Conservation (phyloP, 2,329 filamentous ascomycete genomes). For the Dothistroma pini region DNA sequence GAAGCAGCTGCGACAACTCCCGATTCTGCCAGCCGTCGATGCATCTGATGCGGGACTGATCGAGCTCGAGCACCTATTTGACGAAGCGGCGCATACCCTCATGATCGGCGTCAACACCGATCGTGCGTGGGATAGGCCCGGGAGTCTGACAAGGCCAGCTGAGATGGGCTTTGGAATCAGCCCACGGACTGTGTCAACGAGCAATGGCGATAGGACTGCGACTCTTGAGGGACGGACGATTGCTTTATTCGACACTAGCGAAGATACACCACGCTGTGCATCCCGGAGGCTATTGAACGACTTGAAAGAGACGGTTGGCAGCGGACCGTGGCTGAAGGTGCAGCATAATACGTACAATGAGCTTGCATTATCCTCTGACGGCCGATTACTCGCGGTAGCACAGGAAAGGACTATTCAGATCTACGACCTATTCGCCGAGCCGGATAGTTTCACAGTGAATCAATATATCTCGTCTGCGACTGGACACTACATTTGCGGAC, state of each 20-base stretch:
- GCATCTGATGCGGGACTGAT: slow-evolving; percentile 19
- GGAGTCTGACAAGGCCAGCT: slow-evolving; percentile 15
- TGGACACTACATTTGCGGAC: slow-evolving; percentile 35
- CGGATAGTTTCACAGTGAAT: slow-evolving; percentile 32
- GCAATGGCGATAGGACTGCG: slow-evolving; percentile 27
- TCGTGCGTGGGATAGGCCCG: slow-evolving; percentile 20
- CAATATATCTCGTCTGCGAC: slow-evolving; percentile 32
- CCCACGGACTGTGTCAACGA: slow-evolving; percentile 24
- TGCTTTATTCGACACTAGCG: slow-evolving; percentile 30
- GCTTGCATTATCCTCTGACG: slow-evolving; percentile 32
- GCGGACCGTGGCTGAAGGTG: slow-evolving; percentile 33
- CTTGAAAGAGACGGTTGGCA: slow-evolving; percentile 32
- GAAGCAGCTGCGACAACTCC: slow-evolving; percentile 31
- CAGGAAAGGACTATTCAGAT: slow-evolving; percentile 36
- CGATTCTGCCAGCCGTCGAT: slow-evolving; percentile 27
- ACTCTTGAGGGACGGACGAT: slow-evolving; percentile 32
- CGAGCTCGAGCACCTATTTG: slow-evolving; percentile 28
- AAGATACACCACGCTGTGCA: slow-evolving; percentile 16
- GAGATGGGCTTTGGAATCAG: slow-evolving; percentile 19
- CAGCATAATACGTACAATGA: slow-evolving; percentile 29
- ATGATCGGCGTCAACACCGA: slow-evolving; percentile 32
- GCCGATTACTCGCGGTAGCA: slow-evolving; percentile 33
- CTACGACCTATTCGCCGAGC: slow-evolving; percentile 31
- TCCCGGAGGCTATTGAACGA: slow-evolving; percentile 31
- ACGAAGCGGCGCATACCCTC: slow-evolving; percentile 30